phyloP scores from a whole-genome alignment of 2,329 filamentous ascomycete genomes.

The Akanthomyces lecanii region DNA sequence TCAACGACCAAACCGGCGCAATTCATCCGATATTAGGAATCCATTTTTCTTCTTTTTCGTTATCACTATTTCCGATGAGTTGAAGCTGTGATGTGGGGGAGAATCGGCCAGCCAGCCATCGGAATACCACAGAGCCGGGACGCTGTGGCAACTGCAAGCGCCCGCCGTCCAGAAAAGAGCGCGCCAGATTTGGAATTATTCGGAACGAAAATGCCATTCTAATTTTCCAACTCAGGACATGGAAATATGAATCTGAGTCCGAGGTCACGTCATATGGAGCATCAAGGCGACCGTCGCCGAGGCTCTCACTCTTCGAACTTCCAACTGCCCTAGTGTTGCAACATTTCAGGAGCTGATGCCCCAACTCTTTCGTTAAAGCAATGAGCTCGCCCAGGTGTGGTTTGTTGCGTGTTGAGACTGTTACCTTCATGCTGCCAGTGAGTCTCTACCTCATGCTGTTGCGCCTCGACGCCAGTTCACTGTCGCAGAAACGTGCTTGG shows the following conservation, averaged over 20 bases:
- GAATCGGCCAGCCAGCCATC: background rate
- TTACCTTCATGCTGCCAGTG: no score
- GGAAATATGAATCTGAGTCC: background rate
- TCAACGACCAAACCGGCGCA: background rate
- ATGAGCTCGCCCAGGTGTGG: no score
- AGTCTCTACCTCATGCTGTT: no score
- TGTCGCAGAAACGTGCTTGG: no score
- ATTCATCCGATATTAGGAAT: background rate
- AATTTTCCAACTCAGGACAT: accelerated
- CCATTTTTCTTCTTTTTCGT: background rate
- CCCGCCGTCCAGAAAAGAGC: background rate
- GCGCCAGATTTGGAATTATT: background rate
- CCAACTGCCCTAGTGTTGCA: background rate
- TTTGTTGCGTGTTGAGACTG: no score
- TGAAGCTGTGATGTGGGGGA: background rate
- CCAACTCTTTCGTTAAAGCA: no score
- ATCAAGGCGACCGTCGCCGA: background rate
- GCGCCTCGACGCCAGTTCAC: no score
- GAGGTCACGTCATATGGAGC: background rate
- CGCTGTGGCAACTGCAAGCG: background rate
- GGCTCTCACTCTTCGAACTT: background rate
- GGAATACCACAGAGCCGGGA: background rate
- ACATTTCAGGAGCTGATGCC: no score
- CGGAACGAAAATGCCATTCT: no score
- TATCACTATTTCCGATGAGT: background rate